phyloP scores from a whole-genome alignment of 192 early-diverging fungal genomes.

The Coemansia sp. region DNA sequence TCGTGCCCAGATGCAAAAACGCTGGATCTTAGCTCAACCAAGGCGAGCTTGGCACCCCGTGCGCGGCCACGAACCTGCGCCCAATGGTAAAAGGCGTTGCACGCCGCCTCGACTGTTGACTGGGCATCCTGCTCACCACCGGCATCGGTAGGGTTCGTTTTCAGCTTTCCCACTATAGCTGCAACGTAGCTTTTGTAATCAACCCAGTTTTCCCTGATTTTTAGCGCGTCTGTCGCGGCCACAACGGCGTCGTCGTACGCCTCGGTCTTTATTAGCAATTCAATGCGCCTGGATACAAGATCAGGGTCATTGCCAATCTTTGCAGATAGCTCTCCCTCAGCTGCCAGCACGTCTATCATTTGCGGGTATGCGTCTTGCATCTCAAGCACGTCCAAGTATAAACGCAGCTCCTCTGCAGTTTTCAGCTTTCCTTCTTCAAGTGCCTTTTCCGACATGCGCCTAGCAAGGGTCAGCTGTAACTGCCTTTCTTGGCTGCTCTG shows the following conservation, averaged over 20 bases:
- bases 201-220: conserved; percentile 51
- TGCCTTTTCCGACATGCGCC: conserved; percentile 81
- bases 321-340: conserved; percentile 59
- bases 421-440: conserved; percentile 64
- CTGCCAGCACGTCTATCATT: conserved; percentile 57
- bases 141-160: not conserved
- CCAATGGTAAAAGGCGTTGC: conserved; percentile 26
- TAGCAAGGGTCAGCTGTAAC: conserved; percentile 69
- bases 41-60: conserved; percentile 36
- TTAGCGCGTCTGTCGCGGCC: conserved; percentile 45
- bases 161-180: conserved; percentile 16
- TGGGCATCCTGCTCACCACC: conserved; percentile 1
- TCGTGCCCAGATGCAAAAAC: conserved; percentile 12
- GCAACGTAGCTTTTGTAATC: conserved; percentile 46
- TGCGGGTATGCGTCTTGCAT: conserved; percentile 51
- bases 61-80: conserved; percentile 26
- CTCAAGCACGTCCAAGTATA: conserved; percentile 74
- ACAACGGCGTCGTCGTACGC: conserved; percentile 53
- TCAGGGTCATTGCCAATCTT: conserved; percentile 77
- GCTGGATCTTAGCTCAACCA: conserved; percentile 23
- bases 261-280: conserved; percentile 54
- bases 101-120: not conserved
- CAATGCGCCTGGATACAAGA: conserved; percentile 60
- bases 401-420: conserved; percentile 74
- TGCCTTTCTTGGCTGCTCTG: conserved; percentile 31